phyloP scores from a whole-genome alignment of 306 rosid genomes.

The Comarum palustre region DNA sequence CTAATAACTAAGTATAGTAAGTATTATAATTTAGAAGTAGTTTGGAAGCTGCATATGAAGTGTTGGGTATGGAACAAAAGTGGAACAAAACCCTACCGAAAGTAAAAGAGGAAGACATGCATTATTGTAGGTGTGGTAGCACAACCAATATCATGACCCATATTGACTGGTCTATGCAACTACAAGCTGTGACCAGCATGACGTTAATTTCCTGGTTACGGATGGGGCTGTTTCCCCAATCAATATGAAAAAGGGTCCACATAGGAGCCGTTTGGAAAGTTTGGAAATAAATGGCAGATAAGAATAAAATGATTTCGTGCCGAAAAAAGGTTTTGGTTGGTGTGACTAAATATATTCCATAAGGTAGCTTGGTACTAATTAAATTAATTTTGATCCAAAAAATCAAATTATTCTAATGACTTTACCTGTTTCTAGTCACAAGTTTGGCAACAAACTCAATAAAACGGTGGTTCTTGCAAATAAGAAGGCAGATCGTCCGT shows the following conservation, averaged over 20 bases:
- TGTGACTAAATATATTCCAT: neutral
- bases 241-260: conserved; percentile 9
- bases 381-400: neutral
- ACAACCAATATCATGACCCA: conserved; percentile 5
- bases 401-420: neutral
- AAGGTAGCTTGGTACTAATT: neutral
- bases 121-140: conserved; percentile 6
- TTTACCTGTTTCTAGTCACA: conserved; percentile 78
- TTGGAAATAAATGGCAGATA: neutral
- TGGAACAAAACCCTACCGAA: neutral
- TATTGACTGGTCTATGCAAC: neutral
- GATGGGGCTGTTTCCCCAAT: conserved; percentile 9
- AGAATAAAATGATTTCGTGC: conserved; percentile 4
- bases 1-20: neutral
- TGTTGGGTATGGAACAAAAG: neutral
- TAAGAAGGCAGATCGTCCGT: conserved; percentile 67
- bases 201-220: neutral
- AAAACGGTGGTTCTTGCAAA: conserved; percentile 86
- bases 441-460: conserved; percentile 78
- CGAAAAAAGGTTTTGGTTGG: conserved; percentile 1
- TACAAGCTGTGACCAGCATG: neutral
- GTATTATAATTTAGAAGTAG: neutral
- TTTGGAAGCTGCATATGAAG: neutral
- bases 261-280: neutral
- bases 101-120: neutral